These are phyloP conservation scores for Nemania sp. DNA, from an alignment of 2,329 filamentous ascomycete genomes.

Conservation along the genomic window DNA sequence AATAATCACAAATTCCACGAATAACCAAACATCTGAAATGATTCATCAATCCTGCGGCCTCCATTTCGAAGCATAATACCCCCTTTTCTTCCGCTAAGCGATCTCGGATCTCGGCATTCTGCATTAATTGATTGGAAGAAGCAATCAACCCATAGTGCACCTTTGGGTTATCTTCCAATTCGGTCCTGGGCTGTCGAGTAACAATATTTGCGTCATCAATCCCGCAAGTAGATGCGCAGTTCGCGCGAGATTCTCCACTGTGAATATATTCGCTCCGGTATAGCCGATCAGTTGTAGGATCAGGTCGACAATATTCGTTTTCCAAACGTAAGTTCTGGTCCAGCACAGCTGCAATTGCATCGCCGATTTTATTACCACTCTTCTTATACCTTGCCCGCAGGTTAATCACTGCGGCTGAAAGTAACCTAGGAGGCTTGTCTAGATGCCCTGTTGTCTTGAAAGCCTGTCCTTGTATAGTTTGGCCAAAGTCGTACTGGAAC, in stretches of 20 bases:
- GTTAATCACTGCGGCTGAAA: background rate
- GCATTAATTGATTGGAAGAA: background rate
- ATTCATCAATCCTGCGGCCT: conserved; percentile 5
- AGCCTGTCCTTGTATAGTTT: background rate
- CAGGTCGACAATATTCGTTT: conserved; percentile 2
- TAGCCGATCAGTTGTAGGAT: background rate
- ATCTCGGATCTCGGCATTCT: background rate
- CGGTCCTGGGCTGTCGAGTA: too few species aligned
- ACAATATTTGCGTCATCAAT: too few species aligned
- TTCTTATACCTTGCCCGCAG: background rate
- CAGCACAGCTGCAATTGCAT: background rate
- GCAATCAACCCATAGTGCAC: conserved; percentile 1
- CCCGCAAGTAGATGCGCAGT: conserved; percentile 1
- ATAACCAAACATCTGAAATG: background rate
- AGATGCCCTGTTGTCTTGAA: background rate
- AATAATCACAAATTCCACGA: conserved; percentile 8
- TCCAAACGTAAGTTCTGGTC: background rate
- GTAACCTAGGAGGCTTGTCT: background rate
- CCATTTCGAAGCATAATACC: conserved; percentile 7
- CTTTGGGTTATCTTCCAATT: conserved; percentile 20
- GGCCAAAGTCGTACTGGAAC: conserved; percentile 9
- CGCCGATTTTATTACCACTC: background rate
- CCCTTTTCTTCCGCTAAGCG: background rate
- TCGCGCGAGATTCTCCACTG: background rate
- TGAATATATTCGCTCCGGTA: background rate